These are phyloP conservation scores for Ascocoryne sarcoides DNA, from an alignment of 2,329 filamentous ascomycete genomes.

Conservation along the genomic window DNA sequence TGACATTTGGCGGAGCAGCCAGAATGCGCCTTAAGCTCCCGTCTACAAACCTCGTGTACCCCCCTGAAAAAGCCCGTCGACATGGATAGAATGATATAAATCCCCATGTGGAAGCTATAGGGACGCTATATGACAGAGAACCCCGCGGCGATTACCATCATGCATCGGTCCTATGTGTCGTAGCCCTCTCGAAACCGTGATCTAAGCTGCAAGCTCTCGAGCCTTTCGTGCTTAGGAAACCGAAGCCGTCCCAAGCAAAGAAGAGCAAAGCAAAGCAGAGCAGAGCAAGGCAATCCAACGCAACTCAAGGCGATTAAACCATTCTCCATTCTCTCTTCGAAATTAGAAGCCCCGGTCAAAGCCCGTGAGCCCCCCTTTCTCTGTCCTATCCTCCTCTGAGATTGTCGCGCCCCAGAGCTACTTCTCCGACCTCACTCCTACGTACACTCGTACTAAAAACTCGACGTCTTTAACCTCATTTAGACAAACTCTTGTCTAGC, in stretches of 20 bases:
- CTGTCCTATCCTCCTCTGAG: constrained; percentile 15
- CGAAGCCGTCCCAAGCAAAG: too few species aligned
- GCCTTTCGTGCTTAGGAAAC: background rate
- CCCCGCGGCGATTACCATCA: background rate
- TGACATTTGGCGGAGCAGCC: background rate
- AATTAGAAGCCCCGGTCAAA: background rate
- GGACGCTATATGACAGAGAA: too few species aligned
- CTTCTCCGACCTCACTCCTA: constrained; percentile 3
- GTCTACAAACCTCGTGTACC: background rate
- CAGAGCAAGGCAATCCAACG: background rate
- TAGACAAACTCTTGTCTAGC: background rate
- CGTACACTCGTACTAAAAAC: background rate
- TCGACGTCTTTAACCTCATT: background rate
- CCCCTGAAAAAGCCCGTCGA: background rate
- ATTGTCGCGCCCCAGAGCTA: constrained; percentile 9
- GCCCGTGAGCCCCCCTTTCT: constrained; percentile 2
- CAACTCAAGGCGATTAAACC: background rate
- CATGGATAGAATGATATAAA: background rate
- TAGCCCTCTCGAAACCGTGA: background rate
- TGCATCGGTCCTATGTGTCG: background rate
- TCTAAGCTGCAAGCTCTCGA: background rate
- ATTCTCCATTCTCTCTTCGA: background rate
- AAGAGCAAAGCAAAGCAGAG: too few species aligned
- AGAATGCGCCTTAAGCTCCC: background rate
- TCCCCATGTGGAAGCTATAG: too few species aligned